Base-by-base conservation (phyloP, 2,329 filamentous ascomycete species). In the Lomentospora prolificans region DNA sequence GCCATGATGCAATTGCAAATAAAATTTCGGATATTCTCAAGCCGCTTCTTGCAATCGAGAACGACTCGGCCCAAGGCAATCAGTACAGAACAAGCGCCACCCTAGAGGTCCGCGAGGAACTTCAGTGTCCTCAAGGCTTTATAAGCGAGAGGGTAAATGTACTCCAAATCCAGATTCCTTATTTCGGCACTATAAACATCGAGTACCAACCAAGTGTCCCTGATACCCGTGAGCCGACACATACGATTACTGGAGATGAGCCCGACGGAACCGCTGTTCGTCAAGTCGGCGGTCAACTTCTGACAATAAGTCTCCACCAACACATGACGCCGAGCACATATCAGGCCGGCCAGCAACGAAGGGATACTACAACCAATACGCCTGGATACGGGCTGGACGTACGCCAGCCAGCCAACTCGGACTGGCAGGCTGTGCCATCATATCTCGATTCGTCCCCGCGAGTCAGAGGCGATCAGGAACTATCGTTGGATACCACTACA, bases 11-110 rank as follows among this genome's bases (percentile, higher is more conserved):
- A 1, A 58, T 73, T 2, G 66, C 61, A 19, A 61, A 61, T 6
- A 60, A 68, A 51, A 63, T 65, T 50, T 65, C 63, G n/a, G 61
- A 61, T n/a, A 57, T 71, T 39, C 58, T 72, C 14, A 60, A 60
- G n/a, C 60, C 62, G 17, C 58, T 72, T 9, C 57, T 72, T 17
- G 60, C 60, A 52, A 67, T 72, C 41, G 68, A 71, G 55, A 63
- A 61, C 10, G 64, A 41, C n/a, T 41, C 36, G n/a, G 36, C 36
- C 2, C n/a, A 19, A 8, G 36, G 36, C 36, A 4, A 3, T 14
- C 12, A 17, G n/a, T 41, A 41, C n/a, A 41, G 2, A 6, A 19
- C 36, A 19, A 41, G 8, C 12, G n/a, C 36, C 36, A 17, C 19
- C 19, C 36, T 8, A 7, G 36, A 17, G 14, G 19, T 17, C 19